Evolutionary conservation across 306 rosid genomes (phyloP).

Genomic region (Vigna nakashimae): DNA sequence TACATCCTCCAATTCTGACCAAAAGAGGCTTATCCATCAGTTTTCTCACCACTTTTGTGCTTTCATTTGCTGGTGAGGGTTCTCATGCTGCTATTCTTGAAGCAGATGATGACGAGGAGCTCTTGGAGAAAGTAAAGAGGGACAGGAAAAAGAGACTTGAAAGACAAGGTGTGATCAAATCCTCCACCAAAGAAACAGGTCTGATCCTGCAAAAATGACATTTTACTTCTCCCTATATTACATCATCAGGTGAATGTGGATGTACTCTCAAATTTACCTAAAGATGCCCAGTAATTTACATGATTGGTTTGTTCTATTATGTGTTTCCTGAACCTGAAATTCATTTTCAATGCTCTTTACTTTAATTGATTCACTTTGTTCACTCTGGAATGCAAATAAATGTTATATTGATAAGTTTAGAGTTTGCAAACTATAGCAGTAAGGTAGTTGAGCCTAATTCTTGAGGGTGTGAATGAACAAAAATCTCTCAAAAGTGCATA

Average conservation of each 20-base stretch:
- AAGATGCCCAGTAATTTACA: slow-evolving; percentile 18
- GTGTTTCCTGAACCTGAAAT: not conserved
- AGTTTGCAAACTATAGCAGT: not conserved
- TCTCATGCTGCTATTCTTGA: slow-evolving; percentile 91
- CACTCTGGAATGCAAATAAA: slow-evolving; percentile 26
- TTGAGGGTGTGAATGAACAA: slow-evolving; percentile 23
- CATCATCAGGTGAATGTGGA: slow-evolving; percentile 26
- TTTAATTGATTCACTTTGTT: slow-evolving; percentile 21
- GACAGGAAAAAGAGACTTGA: slow-evolving; percentile 94
- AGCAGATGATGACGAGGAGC: slow-evolving; percentile 94
- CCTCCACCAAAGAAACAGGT: slow-evolving; percentile 88
- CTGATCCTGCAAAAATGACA: not conserved
- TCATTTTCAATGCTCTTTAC: slow-evolving; percentile 31
- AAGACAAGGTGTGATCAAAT: slow-evolving; percentile 74
- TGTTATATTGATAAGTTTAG: not conserved
- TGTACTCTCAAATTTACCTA: slow-evolving; percentile 1
- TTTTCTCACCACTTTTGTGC: slow-evolving; percentile 59
- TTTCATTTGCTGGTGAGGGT: slow-evolving; percentile 58
- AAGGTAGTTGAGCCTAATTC: slow-evolving; percentile 8
- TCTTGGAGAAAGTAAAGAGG: slow-evolving; percentile 76
- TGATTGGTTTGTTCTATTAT: slow-evolving; percentile 16
- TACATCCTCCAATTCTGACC: slow-evolving; percentile 50
- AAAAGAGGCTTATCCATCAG: slow-evolving; percentile 67
- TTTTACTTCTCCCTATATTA: not conserved
- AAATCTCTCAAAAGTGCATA: not conserved